A percentile compares a stretch with the other conserved stretches of the same genome.
Conservation (phyloP, 2,329 filamentous ascomycete species). For the Gaeumannomyces sp. region DNA sequence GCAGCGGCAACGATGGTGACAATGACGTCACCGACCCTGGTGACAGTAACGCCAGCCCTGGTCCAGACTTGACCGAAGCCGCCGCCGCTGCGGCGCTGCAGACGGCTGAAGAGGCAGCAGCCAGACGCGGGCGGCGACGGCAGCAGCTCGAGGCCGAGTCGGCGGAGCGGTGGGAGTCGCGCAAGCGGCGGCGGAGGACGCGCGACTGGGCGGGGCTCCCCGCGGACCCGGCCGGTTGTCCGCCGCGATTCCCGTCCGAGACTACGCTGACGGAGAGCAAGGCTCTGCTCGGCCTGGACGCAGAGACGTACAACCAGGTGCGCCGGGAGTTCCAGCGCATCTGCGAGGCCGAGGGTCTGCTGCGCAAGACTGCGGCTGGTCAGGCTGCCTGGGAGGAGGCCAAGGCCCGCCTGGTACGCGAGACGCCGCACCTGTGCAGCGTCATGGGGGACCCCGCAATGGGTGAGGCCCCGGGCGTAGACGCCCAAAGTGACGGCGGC, state of each 20-base stretch:
- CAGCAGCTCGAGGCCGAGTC: constrained; percentile 52
- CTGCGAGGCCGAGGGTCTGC: constrained; percentile 59
- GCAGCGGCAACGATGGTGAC: background rate
- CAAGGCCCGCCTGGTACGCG: constrained; percentile 61
- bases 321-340: constrained; percentile 64
- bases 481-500: background rate
- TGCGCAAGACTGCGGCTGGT: constrained; percentile 71
- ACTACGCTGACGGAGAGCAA: constrained; percentile 77
- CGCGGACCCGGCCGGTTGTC: constrained; percentile 55
- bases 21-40: background rate
- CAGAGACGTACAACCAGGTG: constrained; percentile 55
- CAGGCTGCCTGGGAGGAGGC: constrained; percentile 66
- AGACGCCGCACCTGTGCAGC: constrained; percentile 56
- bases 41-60: too few relatives aligned
- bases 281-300: constrained; percentile 58
- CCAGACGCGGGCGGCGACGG: constrained; percentile 44
- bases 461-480: constrained; percentile 30
- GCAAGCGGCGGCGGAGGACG: constrained; percentile 63
- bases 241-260: constrained; percentile 73
- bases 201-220: constrained; percentile 62
- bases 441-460: constrained; percentile 49
- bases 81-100: constrained; percentile 19
- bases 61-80: background rate
- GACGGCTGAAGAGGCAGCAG: background rate
- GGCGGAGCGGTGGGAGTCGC: constrained; percentile 53